Percentiles rank a stretch among this genome's conserved stretches.
These are phyloP conservation scores for Akanthomyces muscarius DNA, from an alignment of 2,329 filamentous ascomycete species.

Conservation along the genomic window DNA sequence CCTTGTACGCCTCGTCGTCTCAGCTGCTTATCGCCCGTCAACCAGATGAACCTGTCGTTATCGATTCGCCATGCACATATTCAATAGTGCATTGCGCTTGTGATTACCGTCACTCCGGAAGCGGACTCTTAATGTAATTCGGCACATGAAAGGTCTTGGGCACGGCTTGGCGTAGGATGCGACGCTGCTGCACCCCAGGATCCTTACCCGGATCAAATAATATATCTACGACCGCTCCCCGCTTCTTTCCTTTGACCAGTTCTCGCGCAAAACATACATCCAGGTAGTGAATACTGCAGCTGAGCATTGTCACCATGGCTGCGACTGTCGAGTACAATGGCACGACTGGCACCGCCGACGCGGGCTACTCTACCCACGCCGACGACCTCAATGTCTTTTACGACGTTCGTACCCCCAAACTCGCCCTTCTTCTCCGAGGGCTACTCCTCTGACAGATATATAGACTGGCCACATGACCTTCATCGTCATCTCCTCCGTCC, in stretches of 20 bases:
- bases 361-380: constrained; percentile 46
- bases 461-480: constrained; percentile 79
- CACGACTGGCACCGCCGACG: constrained; percentile 44
- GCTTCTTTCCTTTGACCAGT: neutral
- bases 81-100: neutral
- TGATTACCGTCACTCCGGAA: constrained; percentile 2
- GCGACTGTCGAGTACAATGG: constrained; percentile 46
- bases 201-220: neutral
- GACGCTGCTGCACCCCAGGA: neutral
- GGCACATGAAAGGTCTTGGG: neutral
- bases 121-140: neutral
- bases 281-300: constrained; percentile 6
- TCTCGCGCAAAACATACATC: neutral
- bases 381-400: constrained; percentile 83
- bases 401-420: constrained; percentile 47
- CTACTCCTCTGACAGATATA: constrained; percentile 1
- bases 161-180: neutral
- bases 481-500: constrained; percentile 70
- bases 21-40: constrained; percentile 10
- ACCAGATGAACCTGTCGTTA: neutral
- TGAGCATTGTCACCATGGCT: neutral
- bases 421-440: constrained; percentile 18
- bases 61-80: constrained; percentile 6
- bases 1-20: constrained; percentile 7
- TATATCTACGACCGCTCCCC: neutral